Evolutionary conservation across 306 rosid genomes (phyloP).

Genomic region (Malus asiatica): DNA sequence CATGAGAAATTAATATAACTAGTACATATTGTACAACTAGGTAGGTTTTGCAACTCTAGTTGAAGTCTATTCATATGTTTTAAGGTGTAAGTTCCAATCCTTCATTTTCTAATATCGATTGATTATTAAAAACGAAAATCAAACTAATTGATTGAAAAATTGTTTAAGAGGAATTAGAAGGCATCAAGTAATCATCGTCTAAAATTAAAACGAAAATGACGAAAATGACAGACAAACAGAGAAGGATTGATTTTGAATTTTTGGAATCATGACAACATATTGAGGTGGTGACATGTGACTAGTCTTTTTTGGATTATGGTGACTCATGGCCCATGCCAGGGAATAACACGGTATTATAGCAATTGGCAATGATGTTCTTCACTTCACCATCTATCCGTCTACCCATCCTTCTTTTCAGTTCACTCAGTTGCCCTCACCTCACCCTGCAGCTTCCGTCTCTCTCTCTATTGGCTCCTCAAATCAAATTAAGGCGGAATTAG

Average conservation of each 20-base stretch:
- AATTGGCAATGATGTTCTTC: slow-evolving; percentile 42
- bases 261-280: slow-evolving; percentile 29
- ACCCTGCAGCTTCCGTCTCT: background rate
- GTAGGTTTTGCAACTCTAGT: background rate
- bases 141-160: background rate
- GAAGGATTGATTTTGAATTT: background rate
- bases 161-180: background rate
- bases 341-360: slow-evolving; percentile 43
- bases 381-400: background rate
- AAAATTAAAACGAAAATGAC: background rate
- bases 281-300: slow-evolving; percentile 60
- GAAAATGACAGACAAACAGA: background rate
- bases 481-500: background rate
- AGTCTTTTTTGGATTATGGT: slow-evolving; percentile 39
- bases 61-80: background rate
- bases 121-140: background rate
- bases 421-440: slow-evolving; percentile 22
- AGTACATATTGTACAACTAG: background rate
- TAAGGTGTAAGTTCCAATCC: background rate
- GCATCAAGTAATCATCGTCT: background rate
- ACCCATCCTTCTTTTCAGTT: slow-evolving; percentile 3
- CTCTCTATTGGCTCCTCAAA: background rate
- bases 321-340: slow-evolving; percentile 53
- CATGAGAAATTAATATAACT: background rate
- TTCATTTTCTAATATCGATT: background rate